Evolutionary conservation across 2,329 filamentous ascomycete genomes (phyloP), one percentile per base, ranked within the genome.

Genomic region (Arthrobotrys sphaeroides): DNA sequence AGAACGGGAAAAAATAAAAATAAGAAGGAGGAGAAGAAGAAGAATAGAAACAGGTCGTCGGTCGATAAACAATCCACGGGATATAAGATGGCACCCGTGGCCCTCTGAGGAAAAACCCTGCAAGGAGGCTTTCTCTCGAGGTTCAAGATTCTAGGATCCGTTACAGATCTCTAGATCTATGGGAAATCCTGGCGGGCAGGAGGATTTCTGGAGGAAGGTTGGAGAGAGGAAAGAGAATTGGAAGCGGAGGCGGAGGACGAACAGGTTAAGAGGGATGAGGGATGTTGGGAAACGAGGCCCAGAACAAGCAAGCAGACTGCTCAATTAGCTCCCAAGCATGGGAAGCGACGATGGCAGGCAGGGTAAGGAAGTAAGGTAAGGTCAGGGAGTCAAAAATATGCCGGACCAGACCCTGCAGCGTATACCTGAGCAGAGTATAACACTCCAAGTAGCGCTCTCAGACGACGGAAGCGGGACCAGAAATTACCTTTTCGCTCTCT

Each of bases 211-310:
- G 68, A 60, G 61, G 60, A 36, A 28, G 62, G 59, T 53, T 59
- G 66, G 55, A 33, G 62, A 66, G 65, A 70, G 68, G 51, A 62
- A 26, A 26, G 28, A 64, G 57, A 60, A 20, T 59, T 42, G 73
- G 60, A 49, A 40, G 53, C 45, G 49, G 51, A 36, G 70, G 77
- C 36, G 65, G 57, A 73, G 66, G 60, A 40, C 33, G 42, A 53
- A 72, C 38, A 77, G 73, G 55, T 67, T 70, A 73, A 73, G 61
- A 69, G 60, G 69, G 53, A 65, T 77, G 78, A 77, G 75, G 74
- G 78, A 78, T 76, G 69, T 57, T 60, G 43, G 68, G 69, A 68
- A 74, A 74, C 70, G 62, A 74, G 70, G 70, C 70, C n/a, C 70
- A 57, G 62, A 68, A 59, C 62, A 67, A 74, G 70, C 62, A 73